A percentile compares a stretch with the other conserved stretches of the same genome.
phyloP scores from a whole-genome alignment of 2,329 filamentous ascomycete genomes.

The Hypoxylon rubiginosum region DNA sequence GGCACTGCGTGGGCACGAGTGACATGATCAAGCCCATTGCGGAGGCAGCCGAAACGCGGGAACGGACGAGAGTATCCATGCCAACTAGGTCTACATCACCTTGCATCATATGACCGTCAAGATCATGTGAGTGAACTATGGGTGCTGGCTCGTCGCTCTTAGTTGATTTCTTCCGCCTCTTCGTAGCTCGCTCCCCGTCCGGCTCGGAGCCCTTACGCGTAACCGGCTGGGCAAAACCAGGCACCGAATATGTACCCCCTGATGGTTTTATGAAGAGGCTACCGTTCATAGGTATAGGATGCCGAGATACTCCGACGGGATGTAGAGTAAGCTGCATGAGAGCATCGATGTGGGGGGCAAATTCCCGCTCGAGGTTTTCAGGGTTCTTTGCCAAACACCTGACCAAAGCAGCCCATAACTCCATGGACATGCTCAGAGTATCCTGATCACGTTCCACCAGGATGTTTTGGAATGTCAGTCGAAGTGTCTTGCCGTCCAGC shows the following conservation, averaged over 20 bases:
- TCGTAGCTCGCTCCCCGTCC: constrained; percentile 73
- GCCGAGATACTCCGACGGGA: constrained; percentile 90
- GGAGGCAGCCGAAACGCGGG: constrained; percentile 86
- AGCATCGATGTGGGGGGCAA: constrained; percentile 81
- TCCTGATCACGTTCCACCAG: constrained; percentile 90
- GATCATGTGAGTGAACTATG: constrained; percentile 84
- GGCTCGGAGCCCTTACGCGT: constrained; percentile 65
- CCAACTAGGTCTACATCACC: constrained; percentile 96
- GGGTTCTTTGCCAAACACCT: constrained; percentile 75
- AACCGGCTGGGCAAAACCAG: constrained; percentile 60
- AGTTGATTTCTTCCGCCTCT: constrained; percentile 86
- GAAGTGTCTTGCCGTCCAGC: constrained; percentile 90
- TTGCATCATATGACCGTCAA: constrained; percentile 97
- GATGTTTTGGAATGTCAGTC: constrained; percentile 94
- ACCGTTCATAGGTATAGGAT: constrained; percentile 92
- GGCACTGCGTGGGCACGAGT: constrained; percentile 74
- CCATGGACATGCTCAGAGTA: constrained; percentile 84
- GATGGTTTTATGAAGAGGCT: constrained; percentile 93
- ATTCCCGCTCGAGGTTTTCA: constrained; percentile 76
- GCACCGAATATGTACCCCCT: constrained; percentile 80
- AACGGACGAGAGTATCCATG: constrained; percentile 87
- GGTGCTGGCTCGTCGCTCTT: constrained; percentile 79
- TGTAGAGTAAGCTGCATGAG: constrained; percentile 88
- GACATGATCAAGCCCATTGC: constrained; percentile 90
- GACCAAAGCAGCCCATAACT: constrained; percentile 87